phyloP scores from a whole-genome alignment of 169 alveolate species.

The Babesia caballi region DNA sequence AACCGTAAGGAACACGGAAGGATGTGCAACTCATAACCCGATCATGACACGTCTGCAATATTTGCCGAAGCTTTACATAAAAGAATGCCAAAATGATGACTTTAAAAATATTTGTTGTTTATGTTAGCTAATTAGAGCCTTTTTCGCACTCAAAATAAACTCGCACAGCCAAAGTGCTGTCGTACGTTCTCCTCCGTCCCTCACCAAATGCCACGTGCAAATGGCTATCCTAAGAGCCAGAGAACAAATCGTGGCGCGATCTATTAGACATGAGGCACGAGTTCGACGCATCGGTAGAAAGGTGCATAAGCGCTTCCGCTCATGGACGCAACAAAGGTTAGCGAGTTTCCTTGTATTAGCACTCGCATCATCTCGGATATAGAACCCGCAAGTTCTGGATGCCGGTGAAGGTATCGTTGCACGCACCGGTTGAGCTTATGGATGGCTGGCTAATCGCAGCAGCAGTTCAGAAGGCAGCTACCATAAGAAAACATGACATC shows the following conservation, averaged over 20 bases:
- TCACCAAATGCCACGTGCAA: no score
- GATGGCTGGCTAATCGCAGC: constrained; percentile 77
- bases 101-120: no score
- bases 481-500: constrained; percentile 78
- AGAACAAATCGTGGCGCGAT: constrained; percentile 73
- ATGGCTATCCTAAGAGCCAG: constrained; percentile 79
- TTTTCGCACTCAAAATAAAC: no score
- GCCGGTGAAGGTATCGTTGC: constrained; percentile 79
- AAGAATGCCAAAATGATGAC: no score
- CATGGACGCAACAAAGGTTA: constrained; percentile 83
- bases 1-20: no score
- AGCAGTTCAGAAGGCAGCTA: constrained; percentile 82
- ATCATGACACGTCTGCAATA: no score
- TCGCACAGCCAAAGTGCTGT: no score
- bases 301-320: constrained; percentile 82
- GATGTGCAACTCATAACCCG: no score
- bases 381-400: constrained; percentile 82
- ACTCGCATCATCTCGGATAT: neutral
- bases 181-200: no score
- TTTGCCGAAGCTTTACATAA: no score
- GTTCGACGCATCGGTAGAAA: constrained; percentile 74
- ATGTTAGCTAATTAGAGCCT: no score
- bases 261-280: constrained; percentile 75
- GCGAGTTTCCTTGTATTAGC: neutral
- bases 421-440: constrained; percentile 72